phyloP scores from a whole-genome alignment of 371 early-diverging fungal species.

The Aphelidium insulamus region DNA sequence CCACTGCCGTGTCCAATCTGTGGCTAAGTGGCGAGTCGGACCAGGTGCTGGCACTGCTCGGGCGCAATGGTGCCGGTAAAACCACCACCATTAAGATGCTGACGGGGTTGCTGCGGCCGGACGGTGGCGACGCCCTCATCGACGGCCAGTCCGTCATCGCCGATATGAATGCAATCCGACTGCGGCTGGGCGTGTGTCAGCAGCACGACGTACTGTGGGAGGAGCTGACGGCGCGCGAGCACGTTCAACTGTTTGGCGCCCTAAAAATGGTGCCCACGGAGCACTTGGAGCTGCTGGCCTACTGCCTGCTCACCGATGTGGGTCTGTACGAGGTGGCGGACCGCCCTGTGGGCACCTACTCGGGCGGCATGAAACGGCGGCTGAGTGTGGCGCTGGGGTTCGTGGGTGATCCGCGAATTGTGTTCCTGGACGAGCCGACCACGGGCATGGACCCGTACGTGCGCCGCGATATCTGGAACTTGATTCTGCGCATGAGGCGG shows the following conservation, averaged over 20 bases:
- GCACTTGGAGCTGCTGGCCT: conserved; percentile 24
- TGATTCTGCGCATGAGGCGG: conserved; percentile 34
- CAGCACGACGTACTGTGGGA: conserved; percentile 33
- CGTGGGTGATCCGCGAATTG: conserved; percentile 43
- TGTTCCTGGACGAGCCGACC: conserved; percentile 55
- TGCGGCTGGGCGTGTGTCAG: conserved; percentile 14
- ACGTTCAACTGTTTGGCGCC: conserved; percentile 32
- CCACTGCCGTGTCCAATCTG: too few species aligned
- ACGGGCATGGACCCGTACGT: conserved; percentile 44
- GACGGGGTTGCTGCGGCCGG: conserved; percentile 16
- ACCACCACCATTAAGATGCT: conserved; percentile 28
- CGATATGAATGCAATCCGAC: conserved; percentile 9
- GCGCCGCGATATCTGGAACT: conserved; percentile 33
- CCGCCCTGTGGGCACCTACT: conserved; percentile 27
- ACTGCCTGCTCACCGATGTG: conserved; percentile 20
- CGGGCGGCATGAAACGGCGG: conserved; percentile 53
- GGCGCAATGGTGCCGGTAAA: conserved; percentile 24
- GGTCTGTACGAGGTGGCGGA: conserved; percentile 21
- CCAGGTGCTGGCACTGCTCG: neutral
- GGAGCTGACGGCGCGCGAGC: conserved; percentile 32
- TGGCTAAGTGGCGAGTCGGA: neutral
- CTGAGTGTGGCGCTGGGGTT: conserved; percentile 45
- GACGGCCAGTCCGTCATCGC: conserved; percentile 11
- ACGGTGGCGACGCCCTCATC: conserved; percentile 8
- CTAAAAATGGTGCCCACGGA: conserved; percentile 17